Conservation (phyloP, 2,329 filamentous ascomycete species). For the Westerdykella aurantiaca region DNA sequence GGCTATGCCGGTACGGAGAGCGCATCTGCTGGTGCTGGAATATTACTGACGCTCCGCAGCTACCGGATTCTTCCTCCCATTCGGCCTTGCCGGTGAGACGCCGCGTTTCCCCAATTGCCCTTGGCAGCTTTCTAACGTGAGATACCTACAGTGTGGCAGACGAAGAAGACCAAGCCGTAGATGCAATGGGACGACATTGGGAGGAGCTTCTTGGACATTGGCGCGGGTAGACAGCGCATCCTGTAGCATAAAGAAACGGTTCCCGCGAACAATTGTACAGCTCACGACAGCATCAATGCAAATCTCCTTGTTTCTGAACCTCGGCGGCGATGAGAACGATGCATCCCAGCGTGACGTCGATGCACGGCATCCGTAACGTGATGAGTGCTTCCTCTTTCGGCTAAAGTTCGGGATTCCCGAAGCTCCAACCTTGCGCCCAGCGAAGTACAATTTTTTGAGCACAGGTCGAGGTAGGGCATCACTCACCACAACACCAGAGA, state of each 20-base stretch:
- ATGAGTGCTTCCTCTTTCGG: slow-evolving; percentile 7
- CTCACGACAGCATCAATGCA: slow-evolving; percentile 33
- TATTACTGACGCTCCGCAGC: slow-evolving; percentile 34
- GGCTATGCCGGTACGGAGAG: slow-evolving; percentile 58
- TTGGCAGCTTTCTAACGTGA: slow-evolving; percentile 15
- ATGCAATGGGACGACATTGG: slow-evolving; percentile 10
- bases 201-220: slow-evolving; percentile 13
- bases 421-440: slow-evolving; percentile 1
- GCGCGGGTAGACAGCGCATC: slow-evolving; percentile 11
- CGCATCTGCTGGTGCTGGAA: slow-evolving; percentile 19
- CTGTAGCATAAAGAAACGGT: slow-evolving; percentile 31
- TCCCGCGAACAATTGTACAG: slow-evolving; percentile 27
- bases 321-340: no score
- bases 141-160: slow-evolving; percentile 56
- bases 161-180: slow-evolving; percentile 53
- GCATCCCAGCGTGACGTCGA: neutral
- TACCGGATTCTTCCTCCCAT: slow-evolving; percentile 54
- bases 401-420: slow-evolving; percentile 19
- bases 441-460: no score
- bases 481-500: neutral
- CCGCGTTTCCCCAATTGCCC: neutral
- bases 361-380: slow-evolving; percentile 1
- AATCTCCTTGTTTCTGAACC: slow-evolving; percentile 15
- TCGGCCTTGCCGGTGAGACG: slow-evolving; percentile 58
- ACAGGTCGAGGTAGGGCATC: no score